Base-by-base conservation (phyloP, 495 filamentous ascomycete species). In the Hypoxylon lienhwacheense region DNA sequence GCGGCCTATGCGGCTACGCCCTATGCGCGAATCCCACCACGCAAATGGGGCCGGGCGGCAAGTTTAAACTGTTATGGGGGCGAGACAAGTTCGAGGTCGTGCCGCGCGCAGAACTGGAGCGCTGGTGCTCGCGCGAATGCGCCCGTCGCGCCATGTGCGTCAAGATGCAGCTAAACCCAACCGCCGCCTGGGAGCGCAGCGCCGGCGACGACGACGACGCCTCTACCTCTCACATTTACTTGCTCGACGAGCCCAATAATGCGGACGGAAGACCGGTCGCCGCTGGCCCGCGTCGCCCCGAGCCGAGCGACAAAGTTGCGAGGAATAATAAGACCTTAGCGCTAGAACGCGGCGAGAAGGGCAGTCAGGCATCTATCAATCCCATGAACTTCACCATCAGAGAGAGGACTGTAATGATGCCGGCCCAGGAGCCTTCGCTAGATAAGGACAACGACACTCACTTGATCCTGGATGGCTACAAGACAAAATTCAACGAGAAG, bases 41-140 rank as follows among this genome's bases (percentile, higher is more conserved):
- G 28, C 78, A 75, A 41, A 55, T 68, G 4, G 25, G 43, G 26
- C 29, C 37, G 64, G 78, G 49, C 53, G 75, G 81, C 17, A 77
- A 75, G 53, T 80, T 77, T 55, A 68, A 81, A 60, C 37, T 77
- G 45, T 20, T 74, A 37, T 75, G 69, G 59, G 76, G 77, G 15
- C 72, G 77, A 33, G 64, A 72, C 26, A 72, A 78, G 43, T 72
- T 81, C 68, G 77, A 79, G 53, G 75, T 76, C 49, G 73, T 79
- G 16, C 80, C 86, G 7, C 78, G 74, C 6, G 80, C 82, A 44
- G 80, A 85, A 59, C 59, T 92, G 7, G 90, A 95, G 70, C 85
- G 86, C 64, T 98, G 95, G 89, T 98, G 93, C 66, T 87, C 84
- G 0, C 80, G 87, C 34, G 74, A 74, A 12, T 98, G 93, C 76